Base-by-base conservation (phyloP, 2,329 filamentous ascomycete species). In the Pseudogymnoascus sp. region DNA sequence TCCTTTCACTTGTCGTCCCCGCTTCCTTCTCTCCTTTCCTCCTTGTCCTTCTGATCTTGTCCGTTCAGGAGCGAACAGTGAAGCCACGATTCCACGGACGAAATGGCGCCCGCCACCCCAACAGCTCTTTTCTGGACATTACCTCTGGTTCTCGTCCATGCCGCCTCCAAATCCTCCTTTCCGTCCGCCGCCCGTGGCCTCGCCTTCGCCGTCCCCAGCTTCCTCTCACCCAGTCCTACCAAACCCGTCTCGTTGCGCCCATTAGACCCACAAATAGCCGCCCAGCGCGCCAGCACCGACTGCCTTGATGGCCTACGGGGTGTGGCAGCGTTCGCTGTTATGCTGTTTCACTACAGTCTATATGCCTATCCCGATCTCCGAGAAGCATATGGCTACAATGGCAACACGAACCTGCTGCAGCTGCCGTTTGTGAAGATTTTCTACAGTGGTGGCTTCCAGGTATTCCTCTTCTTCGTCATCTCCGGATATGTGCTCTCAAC, bases 381-480 rank as follows among this genome's bases (percentile, higher is more conserved):
- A 17, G n/a, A 8, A 59, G 68, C 68, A 61, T 66, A 66, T 57
- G 70, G 68, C 4, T 71, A 73, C 44, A 68, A 75, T 21, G 74
- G 76, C 59, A 70, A 71, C n/a, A 66, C 69, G 15, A 64, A 57
- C 54, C 44, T 67, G 7, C 64, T 80, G 21, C 78, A 80, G 67
- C 68, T 79, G 9, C 79, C 78, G 1, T 76, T 77, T 58, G 9
- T 78, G 5, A 50, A 17, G 39, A 70, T 79, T 29, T 61, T 79
- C 15, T 54, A 54, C 47, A 75, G 75, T 15, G 77, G 77, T 15
- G 73, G 75, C 15, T 76, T 78, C 7, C 78, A 79, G 76, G 79
- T 81, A 2, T 75, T 79, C 66, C 74, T 81, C 54, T 81, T 81
- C 69, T 81, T 81, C 68, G 74, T 81, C 65, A 78, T 81, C 36